Percentiles rank a stretch among this genome's conserved stretches.
These are phyloP conservation scores for Geosmithia putterillii DNA, from an alignment of 2,329 filamentous ascomycete genomes.

Conservation along the genomic window DNA sequence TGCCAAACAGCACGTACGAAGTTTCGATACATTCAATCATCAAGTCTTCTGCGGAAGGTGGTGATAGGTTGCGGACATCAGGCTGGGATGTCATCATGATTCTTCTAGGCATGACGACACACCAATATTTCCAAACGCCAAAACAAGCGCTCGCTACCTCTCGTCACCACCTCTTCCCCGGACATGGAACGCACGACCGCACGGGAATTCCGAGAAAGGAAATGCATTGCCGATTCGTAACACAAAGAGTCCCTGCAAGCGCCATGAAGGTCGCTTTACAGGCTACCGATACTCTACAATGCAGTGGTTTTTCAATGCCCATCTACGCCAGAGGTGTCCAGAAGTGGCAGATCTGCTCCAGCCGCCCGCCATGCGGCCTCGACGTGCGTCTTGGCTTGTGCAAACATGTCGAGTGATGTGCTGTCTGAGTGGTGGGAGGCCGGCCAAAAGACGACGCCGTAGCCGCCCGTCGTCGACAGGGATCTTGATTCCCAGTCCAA, in stretches of 20 bases:
- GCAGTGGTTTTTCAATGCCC: not conserved
- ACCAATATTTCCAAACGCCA: not conserved
- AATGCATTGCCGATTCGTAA: not conserved
- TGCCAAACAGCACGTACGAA: not conserved
- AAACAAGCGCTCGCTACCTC: not conserved
- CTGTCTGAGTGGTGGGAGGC: not conserved
- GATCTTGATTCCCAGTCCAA: constrained; percentile 7
- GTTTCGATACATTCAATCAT: not conserved
- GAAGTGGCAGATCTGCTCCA: not conserved
- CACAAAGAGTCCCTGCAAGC: not conserved
- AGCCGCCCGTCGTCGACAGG: not conserved
- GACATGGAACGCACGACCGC: not conserved
- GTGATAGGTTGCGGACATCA: not conserved
- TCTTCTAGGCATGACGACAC: not conserved
- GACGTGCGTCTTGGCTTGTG: not conserved
- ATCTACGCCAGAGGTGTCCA: not conserved
- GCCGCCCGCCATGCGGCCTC: not conserved
- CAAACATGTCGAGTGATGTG: not conserved
- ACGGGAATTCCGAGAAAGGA: not conserved
- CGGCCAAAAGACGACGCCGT: not conserved
- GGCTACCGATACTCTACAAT: too few relatives aligned
- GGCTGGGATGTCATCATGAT: not conserved
- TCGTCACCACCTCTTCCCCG: not conserved
- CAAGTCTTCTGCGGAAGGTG: not conserved
- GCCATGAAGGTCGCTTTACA: not conserved